These are phyloP conservation scores for Dryas drummondii DNA, from an alignment of 306 rosid species.

Conservation along the genomic window DNA sequence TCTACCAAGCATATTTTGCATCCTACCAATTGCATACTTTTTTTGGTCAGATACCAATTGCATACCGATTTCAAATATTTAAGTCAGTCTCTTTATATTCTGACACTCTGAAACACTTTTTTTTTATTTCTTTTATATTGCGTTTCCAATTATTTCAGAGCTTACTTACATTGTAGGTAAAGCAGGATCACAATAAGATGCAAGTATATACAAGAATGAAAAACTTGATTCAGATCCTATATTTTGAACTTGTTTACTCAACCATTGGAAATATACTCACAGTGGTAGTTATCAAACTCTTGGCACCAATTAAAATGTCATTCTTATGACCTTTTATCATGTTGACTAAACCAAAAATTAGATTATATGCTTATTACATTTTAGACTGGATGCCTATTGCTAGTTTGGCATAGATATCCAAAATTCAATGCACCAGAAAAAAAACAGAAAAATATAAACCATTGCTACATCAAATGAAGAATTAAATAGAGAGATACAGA, in stretches of 20 bases:
- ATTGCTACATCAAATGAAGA: constrained; percentile 36
- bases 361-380: neutral
- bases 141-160: too few relatives aligned
- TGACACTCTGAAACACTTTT: too few relatives aligned
- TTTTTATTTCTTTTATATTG: too few relatives aligned
- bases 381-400: neutral
- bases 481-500: constrained; percentile 22
- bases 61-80: too few relatives aligned
- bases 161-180: too few relatives aligned
- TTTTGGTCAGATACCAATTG: too few relatives aligned
- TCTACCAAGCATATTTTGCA: too few relatives aligned
- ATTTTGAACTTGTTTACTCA: neutral
- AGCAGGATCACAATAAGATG: neutral
- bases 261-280: neutral
- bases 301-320: neutral
- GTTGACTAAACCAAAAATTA: too few relatives aligned
- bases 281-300: neutral
- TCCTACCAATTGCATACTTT: too few relatives aligned
- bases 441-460: neutral
- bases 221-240: neutral
- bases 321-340: neutral
- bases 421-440: neutral
- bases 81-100: too few relatives aligned
- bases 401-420: neutral
- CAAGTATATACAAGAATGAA: neutral